A percentile compares a stretch with the other conserved stretches of the same genome.
Conservation (phyloP, 257 asterid genomes). For the Solanum commersonii region DNA sequence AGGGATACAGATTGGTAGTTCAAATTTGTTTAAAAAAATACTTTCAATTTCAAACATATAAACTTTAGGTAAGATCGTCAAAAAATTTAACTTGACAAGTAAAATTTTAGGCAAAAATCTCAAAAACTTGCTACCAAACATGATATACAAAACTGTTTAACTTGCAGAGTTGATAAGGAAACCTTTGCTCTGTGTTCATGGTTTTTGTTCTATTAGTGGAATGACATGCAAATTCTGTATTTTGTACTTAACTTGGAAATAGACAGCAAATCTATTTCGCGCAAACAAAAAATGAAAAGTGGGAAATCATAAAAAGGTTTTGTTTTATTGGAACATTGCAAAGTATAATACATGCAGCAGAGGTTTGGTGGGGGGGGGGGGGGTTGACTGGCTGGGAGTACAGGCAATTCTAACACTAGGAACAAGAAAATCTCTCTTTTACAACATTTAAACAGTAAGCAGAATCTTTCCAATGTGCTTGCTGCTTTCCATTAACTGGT, state of each 20-base stretch:
- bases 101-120: too few species aligned
- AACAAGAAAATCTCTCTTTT: background rate
- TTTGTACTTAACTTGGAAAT: background rate
- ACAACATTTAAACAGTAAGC: constrained; percentile 26
- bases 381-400: background rate
- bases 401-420: background rate
- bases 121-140: background rate
- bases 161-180: background rate
- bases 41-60: too few species aligned
- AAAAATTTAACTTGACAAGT: too few species aligned
- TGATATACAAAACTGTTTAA: background rate
- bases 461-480: constrained; percentile 81
- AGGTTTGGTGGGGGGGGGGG: background rate
- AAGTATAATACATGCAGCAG: background rate
- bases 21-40: too few species aligned
- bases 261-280: background rate
- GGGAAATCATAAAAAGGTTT: too few species aligned
- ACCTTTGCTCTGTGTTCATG: background rate
- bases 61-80: too few species aligned
- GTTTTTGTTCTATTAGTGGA: background rate
- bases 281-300: too few species aligned
- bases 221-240: too few species aligned
- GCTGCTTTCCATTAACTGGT: constrained; percentile 83
- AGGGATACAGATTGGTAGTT: background rate
- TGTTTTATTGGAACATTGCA: too few species aligned